Evolutionary conservation across 2,329 filamentous ascomycete genomes (phyloP), one percentile per base, ranked within the genome.

Genomic region (Fusarium neocosmosporiellum): DNA sequence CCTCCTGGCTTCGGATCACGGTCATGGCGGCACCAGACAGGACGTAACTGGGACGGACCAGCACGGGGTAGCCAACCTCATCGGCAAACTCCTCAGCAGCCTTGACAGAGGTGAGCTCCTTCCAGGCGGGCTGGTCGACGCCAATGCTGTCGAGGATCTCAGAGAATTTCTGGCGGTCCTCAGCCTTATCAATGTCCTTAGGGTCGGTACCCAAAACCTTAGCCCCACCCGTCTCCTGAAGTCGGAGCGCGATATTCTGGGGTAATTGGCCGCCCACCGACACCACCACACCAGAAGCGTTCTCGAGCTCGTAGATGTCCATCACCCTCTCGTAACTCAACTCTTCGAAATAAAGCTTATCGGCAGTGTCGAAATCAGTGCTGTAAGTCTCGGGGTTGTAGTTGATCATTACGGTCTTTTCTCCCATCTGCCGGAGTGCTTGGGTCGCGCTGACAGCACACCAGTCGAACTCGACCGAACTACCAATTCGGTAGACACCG

Each of bases 371-470:
- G 80, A 92, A 96, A 83, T 98, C 96, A 0, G 96, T 98, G 63
- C 81, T 86, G 67, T 90, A 90, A 0, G 95, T 98, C 78, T 98
- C 94, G 0, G 94, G 94, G 78, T 96, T 96, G 78, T 90, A 93
- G 79, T 98, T 98, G 79, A 99, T 96, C 94, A 98, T 97, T 66
- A 98, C 91, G 33, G 96, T 98, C 91, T 98, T 98, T 88, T 98
- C 93, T 75, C 95, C 95, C 88, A 97, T 94, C 69, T 92, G 87
- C 78, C 92, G 91, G 71, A 98, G 88, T 46, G 94, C 93, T 71
- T 94, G 88, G 13, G 95, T 95, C 72, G 95, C 93, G 79, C 95
- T 96, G 70, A 98, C 95, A 72, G 95, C 95, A 82, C 96, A 98
- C 96, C 96, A 98, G 84, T 99, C 96, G 81, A 99, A 99, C 84